These are phyloP conservation scores for Pleurotus platypus DNA, from an alignment of 768 basidiomycete species.

Conservation along the genomic window DNA sequence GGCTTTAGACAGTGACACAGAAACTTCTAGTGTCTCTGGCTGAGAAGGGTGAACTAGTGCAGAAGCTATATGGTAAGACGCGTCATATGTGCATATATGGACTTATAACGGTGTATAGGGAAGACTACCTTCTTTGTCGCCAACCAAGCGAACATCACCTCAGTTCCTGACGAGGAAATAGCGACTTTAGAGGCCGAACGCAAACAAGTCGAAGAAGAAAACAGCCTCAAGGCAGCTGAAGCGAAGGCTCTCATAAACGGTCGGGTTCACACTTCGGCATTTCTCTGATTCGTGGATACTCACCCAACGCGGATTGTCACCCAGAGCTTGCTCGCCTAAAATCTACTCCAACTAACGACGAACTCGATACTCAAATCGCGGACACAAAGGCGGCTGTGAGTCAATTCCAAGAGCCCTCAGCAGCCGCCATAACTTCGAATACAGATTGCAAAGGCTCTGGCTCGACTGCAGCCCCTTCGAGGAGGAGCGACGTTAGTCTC, in stretches of 20 bases:
- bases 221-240: conserved; percentile 47
- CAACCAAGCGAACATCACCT: conserved; percentile 71
- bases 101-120: conserved; percentile 36
- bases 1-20: conserved; percentile 56
- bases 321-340: conserved; percentile 66
- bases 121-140: conserved; percentile 87
- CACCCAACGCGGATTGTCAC: background rate
- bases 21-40: conserved; percentile 80
- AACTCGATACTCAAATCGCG: conserved; percentile 55
- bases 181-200: conserved; percentile 57
- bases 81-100: conserved; percentile 11
- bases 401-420: conserved; percentile 7
- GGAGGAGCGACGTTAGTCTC: conserved; percentile 67
- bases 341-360: conserved; percentile 63
- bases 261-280: conserved; percentile 15
- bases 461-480: conserved; percentile 61
- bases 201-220: conserved; percentile 54
- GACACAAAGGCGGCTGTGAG: conserved; percentile 50
- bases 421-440: conserved; percentile 6
- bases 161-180: conserved; percentile 60
- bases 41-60: conserved; percentile 79
- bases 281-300: conserved; percentile 17
- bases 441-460: conserved; percentile 47
- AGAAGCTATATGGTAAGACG: conserved; percentile 75
- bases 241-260: conserved; percentile 48